Base-by-base conservation (phyloP, 441 rosid genomes). In the Sinapis alba region DNA sequence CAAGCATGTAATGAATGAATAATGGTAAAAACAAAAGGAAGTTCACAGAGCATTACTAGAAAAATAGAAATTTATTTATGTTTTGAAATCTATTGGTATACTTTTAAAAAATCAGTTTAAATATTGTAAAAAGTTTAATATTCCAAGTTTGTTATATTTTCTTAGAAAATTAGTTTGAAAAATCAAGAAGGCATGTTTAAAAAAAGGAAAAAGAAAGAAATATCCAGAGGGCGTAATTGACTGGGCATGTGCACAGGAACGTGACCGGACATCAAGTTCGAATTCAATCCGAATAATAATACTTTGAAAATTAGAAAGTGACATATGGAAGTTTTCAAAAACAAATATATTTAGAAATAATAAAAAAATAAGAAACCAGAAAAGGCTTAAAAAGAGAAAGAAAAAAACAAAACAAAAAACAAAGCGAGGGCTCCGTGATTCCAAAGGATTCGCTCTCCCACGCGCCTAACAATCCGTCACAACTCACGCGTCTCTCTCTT, bases 191-290 rank as follows among this genome's bases (percentile, higher is more conserved):
- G 51, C 3, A 9, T 51, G 26, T 20, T 65, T 8, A 13, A 12
- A 65, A 64, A 62, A 64, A 6, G 4, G 16, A 16, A 47, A 28
- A 6, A 16, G 11, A 12, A 4, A 61, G 10, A 59, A 57, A 34
- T 7, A 64, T 71, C 68, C 71, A 73, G 41, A 60, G 78, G 87
- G 87, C 84, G 87, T 69, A 86, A 84, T 84, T 85, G 91, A 83
- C 93, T 74, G 76, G 70, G 86, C 63, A 18, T 12, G 77, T 75
- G 89, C 88, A 85, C 3, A 83, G 86, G 60, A 82, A 50, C 65
- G 74, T 6, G 81, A 66, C 81, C 85, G 88, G 88, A 82, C 84
- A 69, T 74, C 72, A 80, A 80, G 7, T 66, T 10, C 47, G 72
- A 75, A 76, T 85, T 80, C 82, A 84, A 86, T 43, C 38, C 68